Evolutionary conservation across 1,284 basidiomycete species (phyloP), one percentile per base, ranked within the genome.

Genomic region (Laetiporus sulphureus): DNA sequence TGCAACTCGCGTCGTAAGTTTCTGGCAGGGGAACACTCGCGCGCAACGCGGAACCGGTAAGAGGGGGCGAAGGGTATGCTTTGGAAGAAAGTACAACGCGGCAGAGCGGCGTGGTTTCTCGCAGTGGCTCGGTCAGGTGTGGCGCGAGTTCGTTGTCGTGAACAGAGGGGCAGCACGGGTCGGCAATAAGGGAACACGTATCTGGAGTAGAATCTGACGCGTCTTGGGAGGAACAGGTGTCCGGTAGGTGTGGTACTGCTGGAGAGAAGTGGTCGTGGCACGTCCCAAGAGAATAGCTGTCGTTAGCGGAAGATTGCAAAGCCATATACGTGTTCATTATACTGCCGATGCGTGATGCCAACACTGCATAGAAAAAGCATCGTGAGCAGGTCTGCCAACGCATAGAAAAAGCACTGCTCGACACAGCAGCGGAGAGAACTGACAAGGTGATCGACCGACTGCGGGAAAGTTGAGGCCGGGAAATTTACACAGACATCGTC

Each of bases 281-380:
- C 32, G 45, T 27, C 11, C 35, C 32, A 36, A 43, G 38, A 47
- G 36, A 40, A 48, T 40, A 42, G 41, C 38, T 40, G 42, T 49
- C 44, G 48, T 48, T 31, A 45, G 38, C 16, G 24, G 43, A 34
- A 42, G 36, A 41, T 42, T 32, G 12, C 7, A 34, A 44, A 51
- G 51, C 47, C 51, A 53, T 45, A 48, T 50, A 54, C 47, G 52
- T 45, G 39, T 38, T 49, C 54, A 54, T 56, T 45, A 54, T 51
- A 48, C 35, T 50, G 51, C 48, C 48, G 52, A 47, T 41, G 50
- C 41, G 39, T 27, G 38, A 24, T 47, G 44, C 49, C 49, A 45
- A 54, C 48, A 31, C 44, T 45, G 44, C 33, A 36, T 5, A 22
- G 10, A 22, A 20, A 39, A 36, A n/a, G 13, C 7, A 18, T 22